Evolutionary conservation across 2,329 filamentous ascomycete species (phyloP).

Genomic region (Aspergillus viridinutans): DNA sequence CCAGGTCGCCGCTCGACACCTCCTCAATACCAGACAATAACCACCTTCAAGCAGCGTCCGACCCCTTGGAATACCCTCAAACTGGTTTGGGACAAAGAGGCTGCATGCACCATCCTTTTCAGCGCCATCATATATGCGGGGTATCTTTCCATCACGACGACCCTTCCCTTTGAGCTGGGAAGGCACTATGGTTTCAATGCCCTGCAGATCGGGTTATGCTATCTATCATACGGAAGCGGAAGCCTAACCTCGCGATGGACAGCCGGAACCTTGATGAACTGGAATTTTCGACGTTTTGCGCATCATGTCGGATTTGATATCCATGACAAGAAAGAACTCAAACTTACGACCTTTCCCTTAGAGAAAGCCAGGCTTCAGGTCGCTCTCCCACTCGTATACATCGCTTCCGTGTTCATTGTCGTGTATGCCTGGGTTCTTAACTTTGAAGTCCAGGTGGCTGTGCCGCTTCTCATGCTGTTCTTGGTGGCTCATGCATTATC

Average conservation of each 20-base stretch:
- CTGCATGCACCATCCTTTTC: constrained; percentile 28
- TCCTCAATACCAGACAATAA: background rate
- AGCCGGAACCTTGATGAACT: constrained; percentile 11
- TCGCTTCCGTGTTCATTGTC: background rate
- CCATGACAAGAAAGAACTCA: constrained; percentile 1
- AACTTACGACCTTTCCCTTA: constrained; percentile 7
- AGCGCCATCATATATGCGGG: constrained; percentile 28
- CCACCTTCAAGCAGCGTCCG: background rate
- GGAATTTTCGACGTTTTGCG: constrained; percentile 9
- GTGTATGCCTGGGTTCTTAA: constrained; percentile 13
- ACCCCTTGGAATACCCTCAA: background rate
- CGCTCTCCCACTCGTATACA: constrained; percentile 1
- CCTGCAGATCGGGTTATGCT: constrained; percentile 17
- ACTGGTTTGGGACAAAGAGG: constrained; percentile 27
- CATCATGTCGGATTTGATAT: constrained; percentile 2
- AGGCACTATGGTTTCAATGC: constrained; percentile 27
- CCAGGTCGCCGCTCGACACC: background rate
- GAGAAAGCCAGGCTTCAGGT: constrained; percentile 11
- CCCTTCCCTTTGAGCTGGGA: constrained; percentile 28
- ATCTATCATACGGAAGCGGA: constrained; percentile 23
- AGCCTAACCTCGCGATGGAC: constrained; percentile 17
- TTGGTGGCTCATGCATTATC: constrained; percentile 9
- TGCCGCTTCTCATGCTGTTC: constrained; percentile 19
- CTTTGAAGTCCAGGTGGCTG: constrained; percentile 9
- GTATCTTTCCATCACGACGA: constrained; percentile 34